Evolutionary conservation across 176 grass and related monocot species (phyloP), one percentile per base, ranked within the genome.

Genomic region (Carex pumila): DNA sequence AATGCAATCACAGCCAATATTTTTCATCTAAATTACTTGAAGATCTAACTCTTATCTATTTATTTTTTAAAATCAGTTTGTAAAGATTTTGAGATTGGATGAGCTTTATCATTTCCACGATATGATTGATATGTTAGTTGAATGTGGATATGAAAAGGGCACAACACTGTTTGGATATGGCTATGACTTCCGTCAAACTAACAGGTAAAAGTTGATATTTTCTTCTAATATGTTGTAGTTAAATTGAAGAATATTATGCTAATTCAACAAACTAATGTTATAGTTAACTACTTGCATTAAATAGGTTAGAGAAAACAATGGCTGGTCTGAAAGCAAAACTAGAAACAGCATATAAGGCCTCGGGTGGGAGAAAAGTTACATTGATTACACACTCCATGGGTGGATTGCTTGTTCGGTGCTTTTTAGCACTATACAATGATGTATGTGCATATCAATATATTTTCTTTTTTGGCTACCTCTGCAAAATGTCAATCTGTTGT

Each of bases 341-440:
- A 60, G 92, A 94, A 86, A 93, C 86, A 85, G 92, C 95, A 87
- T 98, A 94, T 87, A 94, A 93, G 65, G 59, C 86, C 71, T 98
- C 95, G 58, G 92, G 91, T 30, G 91, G 91, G 41, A 87, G 84
- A 93, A 98, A 93, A 81, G 89, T 98, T 85, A 94, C 89, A 77
- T 82, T 98, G 88, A 91, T 98, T 60, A 92, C 95, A 18, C 95
- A 98, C 87, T 98, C 95, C 70, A 98, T 98, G 95, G 95, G 95
- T 18, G 95, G 95, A 88, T 87, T 98, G 86, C 92, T 98, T 80
- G 87, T 98, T 21, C 71, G 86, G 66, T 93, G 91, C 88, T 94
- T 94, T 90, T 88, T 94, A 83, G 94, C 95, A 54, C 72, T 93
- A 74, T 83, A 98, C 79, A 90, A 61, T 91, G 92, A 98, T 89